Percentiles rank a stretch among this genome's conserved stretches.
Conservation (phyloP, 1,284 basidiomycete species). For the Pholiota adiposa region DNA sequence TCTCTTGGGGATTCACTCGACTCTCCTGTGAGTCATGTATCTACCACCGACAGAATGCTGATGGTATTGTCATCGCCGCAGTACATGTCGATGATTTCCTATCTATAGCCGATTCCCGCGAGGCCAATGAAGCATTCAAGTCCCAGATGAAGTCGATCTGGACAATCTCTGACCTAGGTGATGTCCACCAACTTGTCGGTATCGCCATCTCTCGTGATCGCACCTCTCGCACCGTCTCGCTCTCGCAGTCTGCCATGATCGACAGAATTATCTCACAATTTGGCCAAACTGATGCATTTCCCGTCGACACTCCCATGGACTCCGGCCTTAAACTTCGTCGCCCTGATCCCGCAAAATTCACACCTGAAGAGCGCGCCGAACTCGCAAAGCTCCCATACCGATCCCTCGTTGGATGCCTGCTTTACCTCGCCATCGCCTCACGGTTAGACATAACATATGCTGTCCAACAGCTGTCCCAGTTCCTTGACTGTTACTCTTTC, state of each 20-base stretch:
- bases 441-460: background rate
- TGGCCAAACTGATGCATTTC: constrained; percentile 26
- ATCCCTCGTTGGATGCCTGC: constrained; percentile 39
- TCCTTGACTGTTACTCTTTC: constrained; percentile 21
- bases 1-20: constrained; percentile 32
- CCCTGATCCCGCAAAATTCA: constrained; percentile 4
- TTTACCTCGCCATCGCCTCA: constrained; percentile 42
- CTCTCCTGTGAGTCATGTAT: constrained; percentile 37
- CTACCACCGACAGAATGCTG: constrained; percentile 23
- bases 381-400: constrained; percentile 29
- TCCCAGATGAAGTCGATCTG: constrained; percentile 29
- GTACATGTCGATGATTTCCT: constrained; percentile 41
- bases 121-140: constrained; percentile 30
- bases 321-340: constrained; percentile 3
- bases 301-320: constrained; percentile 18
- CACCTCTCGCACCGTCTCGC: constrained; percentile 24
- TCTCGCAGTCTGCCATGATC: constrained; percentile 44
- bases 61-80: constrained; percentile 28
- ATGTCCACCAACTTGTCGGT: constrained; percentile 28
- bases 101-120: constrained; percentile 21
- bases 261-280: constrained; percentile 37
- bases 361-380: constrained; percentile 8
- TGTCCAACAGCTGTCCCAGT: background rate
- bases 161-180: constrained; percentile 35
- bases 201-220: constrained; percentile 36